These are phyloP conservation scores for Eragrostis nindensis DNA, from an alignment of 176 grass and related monocot species.

Conservation along the genomic window DNA sequence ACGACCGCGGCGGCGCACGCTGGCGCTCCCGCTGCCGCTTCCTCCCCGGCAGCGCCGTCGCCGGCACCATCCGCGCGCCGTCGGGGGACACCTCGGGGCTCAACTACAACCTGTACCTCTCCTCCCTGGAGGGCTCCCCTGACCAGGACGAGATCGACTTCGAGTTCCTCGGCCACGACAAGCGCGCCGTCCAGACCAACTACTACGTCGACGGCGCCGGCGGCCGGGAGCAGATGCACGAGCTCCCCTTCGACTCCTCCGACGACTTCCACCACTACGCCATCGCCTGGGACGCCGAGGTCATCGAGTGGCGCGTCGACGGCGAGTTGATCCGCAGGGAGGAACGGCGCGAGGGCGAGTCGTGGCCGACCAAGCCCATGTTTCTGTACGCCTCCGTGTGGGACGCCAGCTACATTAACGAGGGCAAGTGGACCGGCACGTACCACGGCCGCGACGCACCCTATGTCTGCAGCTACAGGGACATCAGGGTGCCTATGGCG, in stretches of 20 bases:
- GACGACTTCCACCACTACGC: slow-evolving; percentile 70
- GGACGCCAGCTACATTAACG: slow-evolving; percentile 64
- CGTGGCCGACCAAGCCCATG: slow-evolving; percentile 82
- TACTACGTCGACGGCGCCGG: slow-evolving; percentile 53
- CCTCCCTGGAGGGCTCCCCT: slow-evolving; percentile 57
- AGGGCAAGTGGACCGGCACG: slow-evolving; percentile 63
- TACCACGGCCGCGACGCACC: slow-evolving; percentile 67
- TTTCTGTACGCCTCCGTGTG: slow-evolving; percentile 74
- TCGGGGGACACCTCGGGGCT: slow-evolving; percentile 56
- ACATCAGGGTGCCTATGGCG: slow-evolving; percentile 52
- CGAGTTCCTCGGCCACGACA: slow-evolving; percentile 74
- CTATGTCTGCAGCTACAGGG: slow-evolving; percentile 68
- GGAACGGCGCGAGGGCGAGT: slow-evolving; percentile 47
- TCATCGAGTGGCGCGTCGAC: slow-evolving; percentile 75
- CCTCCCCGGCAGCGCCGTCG: slow-evolving; percentile 50
- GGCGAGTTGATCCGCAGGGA: slow-evolving; percentile 55
- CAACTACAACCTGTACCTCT: slow-evolving; percentile 87
- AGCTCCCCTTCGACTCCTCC: slow-evolving; percentile 59
- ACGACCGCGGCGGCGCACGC: slow-evolving; percentile 63
- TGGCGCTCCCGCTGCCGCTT: slow-evolving; percentile 58
- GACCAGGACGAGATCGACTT: slow-evolving; percentile 85
- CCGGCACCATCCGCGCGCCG: slow-evolving; percentile 42
- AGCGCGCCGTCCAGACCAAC: slow-evolving; percentile 73
- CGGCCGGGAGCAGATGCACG: slow-evolving; percentile 61
- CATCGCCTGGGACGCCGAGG: slow-evolving; percentile 52